Conservation (phyloP, 768 basidiomycete genomes). For the Rhodosporidiobolus odoratus region DNA sequence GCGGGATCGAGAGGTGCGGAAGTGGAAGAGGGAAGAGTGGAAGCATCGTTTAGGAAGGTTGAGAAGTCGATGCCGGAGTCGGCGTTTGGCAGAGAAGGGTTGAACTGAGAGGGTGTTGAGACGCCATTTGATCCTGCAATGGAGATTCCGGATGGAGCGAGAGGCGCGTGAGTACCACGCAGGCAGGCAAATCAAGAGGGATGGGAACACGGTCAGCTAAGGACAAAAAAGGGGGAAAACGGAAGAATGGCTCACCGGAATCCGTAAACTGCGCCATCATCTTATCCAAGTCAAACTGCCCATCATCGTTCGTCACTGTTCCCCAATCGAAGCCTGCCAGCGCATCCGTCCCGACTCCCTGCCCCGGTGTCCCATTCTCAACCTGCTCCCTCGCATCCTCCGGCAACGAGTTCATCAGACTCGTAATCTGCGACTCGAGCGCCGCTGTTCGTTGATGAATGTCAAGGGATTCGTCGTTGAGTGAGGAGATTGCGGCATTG, state of each 20-base stretch:
- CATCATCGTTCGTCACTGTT: background rate
- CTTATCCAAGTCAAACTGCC: constrained; percentile 31
- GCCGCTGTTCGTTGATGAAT: constrained; percentile 32
- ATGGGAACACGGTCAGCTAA: too few species aligned
- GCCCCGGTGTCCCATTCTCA: background rate
- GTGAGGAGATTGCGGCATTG: constrained; percentile 8
- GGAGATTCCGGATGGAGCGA: too few species aligned
- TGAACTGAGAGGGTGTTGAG: background rate
- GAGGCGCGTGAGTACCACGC: background rate
- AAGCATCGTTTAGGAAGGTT: constrained; percentile 12
- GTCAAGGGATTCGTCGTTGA: constrained; percentile 25
- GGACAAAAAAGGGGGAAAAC: too few species aligned
- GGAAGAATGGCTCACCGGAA: background rate
- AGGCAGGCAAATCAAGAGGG: background rate
- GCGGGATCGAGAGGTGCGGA: background rate
- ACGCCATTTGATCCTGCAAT: background rate
- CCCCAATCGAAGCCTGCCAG: constrained; percentile 15
- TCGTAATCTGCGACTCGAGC: constrained; percentile 33
- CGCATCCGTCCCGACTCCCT: background rate
- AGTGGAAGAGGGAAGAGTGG: background rate
- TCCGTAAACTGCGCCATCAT: constrained; percentile 33
- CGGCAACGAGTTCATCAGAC: constrained; percentile 24
- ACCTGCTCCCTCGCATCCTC: constrained; percentile 30
- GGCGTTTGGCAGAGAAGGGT: background rate
- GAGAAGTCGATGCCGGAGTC: constrained; percentile 24